Percentiles rank a stretch among this genome's conserved stretches.
These are phyloP conservation scores for Ascomycota sp. DNA, from an alignment of 2,329 filamentous ascomycete genomes.

Conservation along the genomic window DNA sequence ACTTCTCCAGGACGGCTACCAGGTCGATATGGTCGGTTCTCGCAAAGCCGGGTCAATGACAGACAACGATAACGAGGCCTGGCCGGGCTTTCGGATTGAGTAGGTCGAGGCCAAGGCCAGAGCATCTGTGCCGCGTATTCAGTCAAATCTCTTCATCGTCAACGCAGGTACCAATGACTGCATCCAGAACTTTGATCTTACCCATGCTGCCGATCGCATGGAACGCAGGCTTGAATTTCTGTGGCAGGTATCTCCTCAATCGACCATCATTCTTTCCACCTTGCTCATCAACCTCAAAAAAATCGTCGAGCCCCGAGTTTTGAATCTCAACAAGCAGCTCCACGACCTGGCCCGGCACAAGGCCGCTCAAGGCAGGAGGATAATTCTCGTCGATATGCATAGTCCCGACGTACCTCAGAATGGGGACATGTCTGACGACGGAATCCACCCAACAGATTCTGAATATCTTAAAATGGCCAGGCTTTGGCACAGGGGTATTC, in stretches of 20 bases:
- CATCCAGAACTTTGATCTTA: conserved; percentile 11
- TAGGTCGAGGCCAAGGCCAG: conserved; percentile 15
- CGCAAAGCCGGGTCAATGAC: conserved; percentile 16
- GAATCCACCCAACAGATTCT: conserved; percentile 16
- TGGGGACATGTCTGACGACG: conserved; percentile 16
- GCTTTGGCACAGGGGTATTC: conserved; percentile 13
- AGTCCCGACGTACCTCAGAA: conserved; percentile 8
- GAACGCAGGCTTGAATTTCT: conserved; percentile 15
- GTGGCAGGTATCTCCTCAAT: conserved; percentile 10
- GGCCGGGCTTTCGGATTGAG: conserved; percentile 20
- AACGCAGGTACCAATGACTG: conserved; percentile 25
- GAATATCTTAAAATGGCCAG: conserved; percentile 22
- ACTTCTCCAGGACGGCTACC: conserved; percentile 13
- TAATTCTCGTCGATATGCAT: conserved; percentile 21
- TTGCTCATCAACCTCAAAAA: conserved; percentile 12
- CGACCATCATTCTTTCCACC: conserved; percentile 18
- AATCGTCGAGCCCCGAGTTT: conserved; percentile 9
- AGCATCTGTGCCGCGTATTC: conserved; percentile 9
- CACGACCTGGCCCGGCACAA: conserved; percentile 8
- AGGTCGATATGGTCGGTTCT: conserved; percentile 11
- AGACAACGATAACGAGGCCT: conserved; percentile 23
- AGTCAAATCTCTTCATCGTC: conserved; percentile 20
- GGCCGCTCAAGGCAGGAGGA: conserved; percentile 8
- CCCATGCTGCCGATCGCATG: conserved; percentile 12
- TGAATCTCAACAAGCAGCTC: conserved; percentile 14